Conservation (phyloP, 1,284 basidiomycete species). For the Fomitopsis schrenkii region DNA sequence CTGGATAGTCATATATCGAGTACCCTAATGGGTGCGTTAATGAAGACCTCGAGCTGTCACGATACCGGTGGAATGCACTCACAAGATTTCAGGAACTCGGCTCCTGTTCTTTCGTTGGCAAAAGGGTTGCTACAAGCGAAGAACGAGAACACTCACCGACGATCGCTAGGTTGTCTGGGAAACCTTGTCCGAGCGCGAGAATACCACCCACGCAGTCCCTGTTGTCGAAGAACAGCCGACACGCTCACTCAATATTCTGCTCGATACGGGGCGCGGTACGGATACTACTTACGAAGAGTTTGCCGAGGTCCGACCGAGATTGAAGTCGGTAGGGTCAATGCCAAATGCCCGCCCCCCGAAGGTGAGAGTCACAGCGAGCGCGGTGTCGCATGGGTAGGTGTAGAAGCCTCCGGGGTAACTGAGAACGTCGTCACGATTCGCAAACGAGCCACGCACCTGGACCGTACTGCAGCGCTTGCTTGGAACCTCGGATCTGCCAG, state of each 20-base stretch:
- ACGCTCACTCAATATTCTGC: not conserved
- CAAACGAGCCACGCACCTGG: slow-evolving; percentile 25
- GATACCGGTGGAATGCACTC: slow-evolving; percentile 18
- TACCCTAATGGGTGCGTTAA: slow-evolving; percentile 41
- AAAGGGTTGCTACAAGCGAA: not conserved
- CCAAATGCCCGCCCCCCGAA: slow-evolving; percentile 51
- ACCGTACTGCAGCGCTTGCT: slow-evolving; percentile 37
- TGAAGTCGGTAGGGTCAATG: slow-evolving; percentile 61
- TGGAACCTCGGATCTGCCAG: slow-evolving; percentile 45
- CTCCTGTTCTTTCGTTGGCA: slow-evolving; percentile 31
- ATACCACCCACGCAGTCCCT: slow-evolving; percentile 68
- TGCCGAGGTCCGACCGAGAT: slow-evolving; percentile 43
- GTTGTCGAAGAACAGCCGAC: not conserved
- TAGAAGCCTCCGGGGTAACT: slow-evolving; percentile 37
- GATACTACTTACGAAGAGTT: slow-evolving; percentile 26
- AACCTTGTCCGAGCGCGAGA: slow-evolving; percentile 43
- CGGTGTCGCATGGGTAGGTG: slow-evolving; percentile 43
- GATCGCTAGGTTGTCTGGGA: slow-evolving; percentile 55
- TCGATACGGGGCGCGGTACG: too few species aligned
- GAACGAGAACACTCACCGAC: slow-evolving; percentile 37
- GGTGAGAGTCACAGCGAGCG: slow-evolving; percentile 38
- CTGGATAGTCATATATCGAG: slow-evolving; percentile 54
- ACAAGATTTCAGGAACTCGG: slow-evolving; percentile 72
- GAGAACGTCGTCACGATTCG: not conserved
- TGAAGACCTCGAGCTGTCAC: not conserved